Percentiles rank a stretch among this genome's conserved stretches.
phyloP scores from a whole-genome alignment of 768 basidiomycete genomes.

The Leucocoprinus sp. region DNA sequence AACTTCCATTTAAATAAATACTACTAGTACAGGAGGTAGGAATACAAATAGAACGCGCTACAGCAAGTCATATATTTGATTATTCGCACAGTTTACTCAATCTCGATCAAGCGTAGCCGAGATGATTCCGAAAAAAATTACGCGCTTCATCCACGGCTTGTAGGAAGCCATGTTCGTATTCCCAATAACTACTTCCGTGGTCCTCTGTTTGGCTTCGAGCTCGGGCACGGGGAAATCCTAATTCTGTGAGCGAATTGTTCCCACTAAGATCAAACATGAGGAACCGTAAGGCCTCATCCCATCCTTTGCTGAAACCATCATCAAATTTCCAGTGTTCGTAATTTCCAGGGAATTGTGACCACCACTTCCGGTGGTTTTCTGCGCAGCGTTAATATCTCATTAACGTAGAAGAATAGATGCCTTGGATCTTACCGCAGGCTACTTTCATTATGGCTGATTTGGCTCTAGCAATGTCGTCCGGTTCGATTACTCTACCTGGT shows the following conservation, averaged over 20 bases:
- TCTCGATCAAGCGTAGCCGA: not conserved
- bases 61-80: too few species aligned
- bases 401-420: constrained; percentile 3
- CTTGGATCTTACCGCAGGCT: constrained; percentile 13
- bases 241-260: constrained; percentile 33
- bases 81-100: too few species aligned
- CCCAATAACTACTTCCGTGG: constrained; percentile 51
- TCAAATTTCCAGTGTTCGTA: constrained; percentile 65
- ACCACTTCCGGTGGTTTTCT: constrained; percentile 33
- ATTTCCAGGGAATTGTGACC: constrained; percentile 41
- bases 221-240: constrained; percentile 65
- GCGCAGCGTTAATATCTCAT: constrained; percentile 20
- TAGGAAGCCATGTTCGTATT: constrained; percentile 59
- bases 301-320: constrained; percentile 59
- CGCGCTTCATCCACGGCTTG: constrained; percentile 43
- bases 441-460: constrained; percentile 1
- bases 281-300: constrained; percentile 64
- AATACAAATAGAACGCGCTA: too few species aligned
- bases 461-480: not conserved
- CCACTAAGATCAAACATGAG: constrained; percentile 22
- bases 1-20: too few species aligned
- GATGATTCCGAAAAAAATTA: not conserved
- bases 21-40: too few species aligned
- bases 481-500: not conserved
- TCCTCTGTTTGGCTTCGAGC: constrained; percentile 34